Percentiles rank a stretch among this genome's conserved stretches.
Conservation (phyloP, 805 yeast genomes). For the Metschnikowia bowlesiae region DNA sequence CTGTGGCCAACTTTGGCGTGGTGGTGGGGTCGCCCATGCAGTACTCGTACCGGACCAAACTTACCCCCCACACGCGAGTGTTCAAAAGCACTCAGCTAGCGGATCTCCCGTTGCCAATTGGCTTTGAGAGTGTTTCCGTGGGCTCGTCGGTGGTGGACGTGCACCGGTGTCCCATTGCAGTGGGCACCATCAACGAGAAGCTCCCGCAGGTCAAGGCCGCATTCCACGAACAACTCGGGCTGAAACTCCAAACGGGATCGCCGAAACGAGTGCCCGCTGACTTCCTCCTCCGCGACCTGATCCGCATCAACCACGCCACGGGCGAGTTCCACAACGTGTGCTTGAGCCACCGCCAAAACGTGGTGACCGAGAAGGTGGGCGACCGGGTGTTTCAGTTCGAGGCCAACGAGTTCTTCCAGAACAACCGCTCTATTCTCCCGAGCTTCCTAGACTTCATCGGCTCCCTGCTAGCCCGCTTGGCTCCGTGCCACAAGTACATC, state of each 20-base stretch:
- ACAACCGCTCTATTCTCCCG: constrained; percentile 41
- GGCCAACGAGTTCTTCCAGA: constrained; percentile 39
- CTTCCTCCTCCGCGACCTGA: constrained; percentile 32
- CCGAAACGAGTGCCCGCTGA: constrained; percentile 11
- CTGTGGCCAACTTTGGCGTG: constrained; percentile 18
- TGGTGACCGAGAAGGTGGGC: constrained; percentile 34
- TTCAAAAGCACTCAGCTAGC: constrained; percentile 9
- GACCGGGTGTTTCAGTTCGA: constrained; percentile 36
- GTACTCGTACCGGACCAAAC: constrained; percentile 36
- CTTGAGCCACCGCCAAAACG: constrained; percentile 22
- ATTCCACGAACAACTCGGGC: constrained; percentile 6
- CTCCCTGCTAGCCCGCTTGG: constrained; percentile 10
- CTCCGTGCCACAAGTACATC: constrained; percentile 21
- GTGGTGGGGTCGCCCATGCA: constrained; percentile 35
- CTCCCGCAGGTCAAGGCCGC: constrained; percentile 16
- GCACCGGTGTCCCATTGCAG: constrained; percentile 35
- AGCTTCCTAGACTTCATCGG: constrained; percentile 29
- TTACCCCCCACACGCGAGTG: constrained; percentile 36
- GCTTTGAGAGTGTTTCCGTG: constrained; percentile 26
- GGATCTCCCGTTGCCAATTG: constrained; percentile 22
- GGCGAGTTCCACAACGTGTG: constrained; percentile 27
- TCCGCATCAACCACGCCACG: constrained; percentile 25
- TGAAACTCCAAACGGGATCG: constrained; percentile 4
- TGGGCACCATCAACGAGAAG: constrained; percentile 25
- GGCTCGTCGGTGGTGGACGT: constrained; percentile 28